Evolutionary conservation across 2,329 filamentous ascomycete species (phyloP).

Genomic region (Hymenoscyphus occultus): DNA sequence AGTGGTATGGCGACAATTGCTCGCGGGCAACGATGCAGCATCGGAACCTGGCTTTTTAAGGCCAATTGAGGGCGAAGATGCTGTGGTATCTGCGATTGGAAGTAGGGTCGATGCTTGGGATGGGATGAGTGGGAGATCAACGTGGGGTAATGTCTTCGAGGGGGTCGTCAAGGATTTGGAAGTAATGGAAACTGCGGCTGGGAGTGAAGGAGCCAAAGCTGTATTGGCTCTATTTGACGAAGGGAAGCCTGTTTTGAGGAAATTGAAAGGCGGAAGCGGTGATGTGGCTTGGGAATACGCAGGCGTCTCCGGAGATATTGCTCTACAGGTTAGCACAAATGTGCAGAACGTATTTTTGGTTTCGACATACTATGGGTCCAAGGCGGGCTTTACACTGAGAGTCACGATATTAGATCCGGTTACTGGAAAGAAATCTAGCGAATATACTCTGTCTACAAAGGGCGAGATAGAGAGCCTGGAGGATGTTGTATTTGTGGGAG

Average conservation of each 20-base stretch:
- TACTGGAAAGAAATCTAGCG: conserved; percentile 69
- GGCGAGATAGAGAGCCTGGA: conserved; percentile 63
- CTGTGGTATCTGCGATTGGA: conserved; percentile 71
- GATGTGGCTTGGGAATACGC: conserved; percentile 74
- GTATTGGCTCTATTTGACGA: conserved; percentile 64
- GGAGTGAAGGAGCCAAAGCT: conserved; percentile 57
- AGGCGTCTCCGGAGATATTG: conserved; percentile 65
- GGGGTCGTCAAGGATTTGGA: conserved; percentile 68
- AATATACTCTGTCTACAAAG: conserved; percentile 71
- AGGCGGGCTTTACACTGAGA: conserved; percentile 72
- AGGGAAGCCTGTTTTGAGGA: conserved; percentile 58
- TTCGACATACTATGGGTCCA: conserved; percentile 69
- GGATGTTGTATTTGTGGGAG: conserved; percentile 71
- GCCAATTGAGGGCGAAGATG: conserved; percentile 75
- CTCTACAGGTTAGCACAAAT: conserved; percentile 72
- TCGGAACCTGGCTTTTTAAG: conserved; percentile 49
- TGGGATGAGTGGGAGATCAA: conserved; percentile 72
- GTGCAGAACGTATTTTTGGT: conserved; percentile 71
- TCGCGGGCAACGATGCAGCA: conserved; percentile 43
- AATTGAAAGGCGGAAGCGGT: conserved; percentile 71
- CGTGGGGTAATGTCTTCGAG: conserved; percentile 66
- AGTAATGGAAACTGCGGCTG: conserved; percentile 63
- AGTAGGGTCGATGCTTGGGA: conserved; percentile 76
- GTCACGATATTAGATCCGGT: conserved; percentile 70
- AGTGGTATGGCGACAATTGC: conserved; percentile 82